phyloP scores from a whole-genome alignment of 768 basidiomycete species.

The Mycena vulgaris region DNA sequence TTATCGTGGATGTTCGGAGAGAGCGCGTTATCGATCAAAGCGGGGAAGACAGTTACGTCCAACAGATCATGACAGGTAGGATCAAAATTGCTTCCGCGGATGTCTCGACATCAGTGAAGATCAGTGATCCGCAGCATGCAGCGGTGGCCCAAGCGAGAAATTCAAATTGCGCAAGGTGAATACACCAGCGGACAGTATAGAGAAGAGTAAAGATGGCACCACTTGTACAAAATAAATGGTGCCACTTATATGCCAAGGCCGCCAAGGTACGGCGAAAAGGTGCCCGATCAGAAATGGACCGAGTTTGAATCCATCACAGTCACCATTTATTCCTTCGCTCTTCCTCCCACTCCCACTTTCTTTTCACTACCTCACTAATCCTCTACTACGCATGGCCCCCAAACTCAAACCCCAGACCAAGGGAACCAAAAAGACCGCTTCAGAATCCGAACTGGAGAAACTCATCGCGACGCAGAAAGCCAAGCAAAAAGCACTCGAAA shows the following conservation, averaged over 20 bases:
- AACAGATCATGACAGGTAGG: too few relatives aligned
- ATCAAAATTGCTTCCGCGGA: not conserved
- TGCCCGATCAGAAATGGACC: too few relatives aligned
- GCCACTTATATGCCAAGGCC: too few relatives aligned
- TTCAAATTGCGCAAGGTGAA: too few relatives aligned
- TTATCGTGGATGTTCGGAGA: not conserved
- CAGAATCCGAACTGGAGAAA: slow-evolving; percentile 6
- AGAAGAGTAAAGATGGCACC: too few relatives aligned
- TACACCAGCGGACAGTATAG: too few relatives aligned
- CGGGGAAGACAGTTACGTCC: not conserved
- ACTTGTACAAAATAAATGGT: too few relatives aligned
- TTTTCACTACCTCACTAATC: not conserved
- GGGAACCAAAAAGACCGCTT: not conserved
- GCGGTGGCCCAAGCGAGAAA: too few relatives aligned
- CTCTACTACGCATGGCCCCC: not conserved
- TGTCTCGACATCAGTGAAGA: too few relatives aligned
- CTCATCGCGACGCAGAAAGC: slow-evolving; percentile 8
- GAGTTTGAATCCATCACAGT: too few relatives aligned
- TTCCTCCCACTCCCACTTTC: not conserved
- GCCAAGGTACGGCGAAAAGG: not conserved
- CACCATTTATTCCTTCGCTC: not conserved
- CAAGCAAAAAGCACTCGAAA: slow-evolving; percentile 2
- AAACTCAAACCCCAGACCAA: not conserved
- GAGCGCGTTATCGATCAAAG: not conserved
- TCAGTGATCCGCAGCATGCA: too few relatives aligned